Conservation (phyloP, 2,329 filamentous ascomycete genomes). For the Curvularia eragrostidis region DNA sequence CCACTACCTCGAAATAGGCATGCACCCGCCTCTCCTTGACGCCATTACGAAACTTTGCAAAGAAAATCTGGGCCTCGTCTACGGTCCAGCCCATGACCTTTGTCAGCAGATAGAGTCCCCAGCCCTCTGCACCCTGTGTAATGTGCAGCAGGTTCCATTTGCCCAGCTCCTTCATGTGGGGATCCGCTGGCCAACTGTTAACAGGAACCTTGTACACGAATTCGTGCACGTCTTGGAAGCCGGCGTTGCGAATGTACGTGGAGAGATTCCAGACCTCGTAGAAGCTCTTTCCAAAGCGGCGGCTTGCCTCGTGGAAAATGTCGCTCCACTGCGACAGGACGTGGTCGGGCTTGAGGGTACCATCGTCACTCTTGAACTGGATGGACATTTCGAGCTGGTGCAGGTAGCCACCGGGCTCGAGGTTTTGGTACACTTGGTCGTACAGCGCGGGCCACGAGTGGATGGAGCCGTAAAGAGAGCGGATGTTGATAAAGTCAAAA, state of each 20-base stretch:
- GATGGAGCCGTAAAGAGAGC: slow-evolving; percentile 53
- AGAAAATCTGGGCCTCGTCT: slow-evolving; percentile 55
- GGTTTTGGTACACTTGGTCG: slow-evolving; percentile 31
- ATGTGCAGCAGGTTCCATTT: slow-evolving; percentile 42
- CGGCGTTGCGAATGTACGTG: slow-evolving; percentile 33
- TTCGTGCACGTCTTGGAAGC: slow-evolving; percentile 39
- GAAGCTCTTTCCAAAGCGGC: slow-evolving; percentile 34
- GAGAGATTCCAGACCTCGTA: slow-evolving; percentile 37
- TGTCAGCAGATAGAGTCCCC: slow-evolving; percentile 38
- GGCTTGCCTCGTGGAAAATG: slow-evolving; percentile 35
- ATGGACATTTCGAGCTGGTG: slow-evolving; percentile 52
- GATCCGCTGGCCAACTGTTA: slow-evolving; percentile 38
- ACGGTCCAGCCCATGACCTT: slow-evolving; percentile 45
- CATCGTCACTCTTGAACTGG: slow-evolving; percentile 51
- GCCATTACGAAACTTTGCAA: slow-evolving; percentile 42
- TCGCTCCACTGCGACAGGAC: slow-evolving; percentile 34
- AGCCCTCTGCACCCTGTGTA: slow-evolving; percentile 37
- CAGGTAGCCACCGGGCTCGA: slow-evolving; percentile 49
- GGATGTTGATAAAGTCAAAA: slow-evolving; percentile 54
- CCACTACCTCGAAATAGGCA: slow-evolving; percentile 39
- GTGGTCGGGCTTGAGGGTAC: slow-evolving; percentile 42
- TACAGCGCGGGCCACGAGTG: slow-evolving; percentile 53
- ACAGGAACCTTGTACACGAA: slow-evolving; percentile 40
- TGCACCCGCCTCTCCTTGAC: slow-evolving; percentile 42
- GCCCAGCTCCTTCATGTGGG: slow-evolving; percentile 44